phyloP scores from a whole-genome alignment of 495 filamentous ascomycete species.

The Hyaloscypha hepaticicola region DNA sequence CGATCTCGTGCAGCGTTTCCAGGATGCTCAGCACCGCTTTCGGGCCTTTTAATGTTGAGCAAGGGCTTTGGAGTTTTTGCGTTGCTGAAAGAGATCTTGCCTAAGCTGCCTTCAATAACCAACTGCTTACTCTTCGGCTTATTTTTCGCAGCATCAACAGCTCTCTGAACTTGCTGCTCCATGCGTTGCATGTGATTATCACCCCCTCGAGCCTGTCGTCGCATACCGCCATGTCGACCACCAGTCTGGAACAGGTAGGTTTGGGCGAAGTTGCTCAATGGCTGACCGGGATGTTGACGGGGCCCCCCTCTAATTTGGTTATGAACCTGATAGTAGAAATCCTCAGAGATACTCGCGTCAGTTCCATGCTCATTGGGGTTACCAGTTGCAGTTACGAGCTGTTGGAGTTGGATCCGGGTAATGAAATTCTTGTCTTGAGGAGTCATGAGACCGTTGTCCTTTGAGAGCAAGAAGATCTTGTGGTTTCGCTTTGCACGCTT shows the following conservation, averaged over 20 bases:
- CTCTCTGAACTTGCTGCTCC: slow-evolving; percentile 97
- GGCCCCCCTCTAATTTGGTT: slow-evolving; percentile 87
- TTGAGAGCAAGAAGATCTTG: slow-evolving; percentile 92
- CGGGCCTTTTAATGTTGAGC: slow-evolving; percentile 90
- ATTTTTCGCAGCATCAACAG: slow-evolving; percentile 93
- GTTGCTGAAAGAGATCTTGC: slow-evolving; percentile 99
- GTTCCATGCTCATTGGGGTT: slow-evolving; percentile 76
- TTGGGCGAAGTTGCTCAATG: slow-evolving; percentile 92
- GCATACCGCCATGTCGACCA: slow-evolving; percentile 66
- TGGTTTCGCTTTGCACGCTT: slow-evolving; percentile 96
- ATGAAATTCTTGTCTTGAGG: slow-evolving; percentile 99
- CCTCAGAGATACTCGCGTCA: slow-evolving; percentile 78
- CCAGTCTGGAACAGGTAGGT: slow-evolving; percentile 95
- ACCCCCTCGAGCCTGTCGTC: slow-evolving; percentile 71
- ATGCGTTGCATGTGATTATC: slow-evolving; percentile 98
- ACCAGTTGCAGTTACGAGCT: slow-evolving; percentile 87
- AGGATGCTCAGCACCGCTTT: slow-evolving; percentile 54
- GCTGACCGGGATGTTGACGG: slow-evolving; percentile 84
- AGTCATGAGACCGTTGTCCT: slow-evolving; percentile 97
- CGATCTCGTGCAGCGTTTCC: slow-evolving; percentile 41
- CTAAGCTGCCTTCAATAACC: slow-evolving; percentile 96
- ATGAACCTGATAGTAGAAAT: slow-evolving; percentile 99
- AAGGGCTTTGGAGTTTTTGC: slow-evolving; percentile 93
- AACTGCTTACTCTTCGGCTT: slow-evolving; percentile 98
- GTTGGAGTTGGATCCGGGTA: slow-evolving; percentile 94